Base-by-base conservation (phyloP, 1,139 yeast genomes). In the Hyphopichia buzzinii region DNA sequence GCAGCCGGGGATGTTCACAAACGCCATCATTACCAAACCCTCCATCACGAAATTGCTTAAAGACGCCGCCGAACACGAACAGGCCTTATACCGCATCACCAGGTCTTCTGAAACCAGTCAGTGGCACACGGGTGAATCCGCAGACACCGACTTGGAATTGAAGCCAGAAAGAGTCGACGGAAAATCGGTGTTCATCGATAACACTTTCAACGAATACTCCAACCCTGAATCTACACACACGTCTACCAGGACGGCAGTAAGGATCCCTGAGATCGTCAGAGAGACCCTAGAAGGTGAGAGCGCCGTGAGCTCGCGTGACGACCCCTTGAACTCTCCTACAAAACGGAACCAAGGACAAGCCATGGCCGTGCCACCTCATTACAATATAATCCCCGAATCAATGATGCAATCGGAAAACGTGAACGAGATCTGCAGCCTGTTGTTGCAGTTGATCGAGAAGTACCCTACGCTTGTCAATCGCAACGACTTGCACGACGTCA, bases 1-100 rank as follows among this genome's bases (percentile, higher is more conserved):
- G 2, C 64, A 71, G 0, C 74, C 84, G 0, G 85, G 86, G 1
- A 70, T 78, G 25, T 83, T 82, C 57, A 78, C 87, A 27, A 81
- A 81, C 49, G 80, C 89, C 4, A 62, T 81, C 15, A 67, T 78
- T 8, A 59, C 67, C 24, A 62, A 72, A 25, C 82, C 82, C 1
- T 73, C 74, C 26, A 79, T 81, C 39, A 79, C 83, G 4, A 59
- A 69, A n/a, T 59, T 82, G 27, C 62, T 83, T 23, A 70, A 81
- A 43, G 88, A 81, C 53, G 79, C 85, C 2, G 77, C 77, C 24
- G 54, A 54, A 1, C 74, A 72, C 33, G 89, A 81, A 46, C 72
- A 64, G 19, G 58, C 72, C 3, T 52, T 81, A 30, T 79, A 79
- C 47, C 62, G 57, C 26, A 58, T 71, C n/a, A 59, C 53, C 41